Evolutionary conservation across 2,329 filamentous ascomycete genomes (phyloP).

Genomic region (Alternaria burnsii): DNA sequence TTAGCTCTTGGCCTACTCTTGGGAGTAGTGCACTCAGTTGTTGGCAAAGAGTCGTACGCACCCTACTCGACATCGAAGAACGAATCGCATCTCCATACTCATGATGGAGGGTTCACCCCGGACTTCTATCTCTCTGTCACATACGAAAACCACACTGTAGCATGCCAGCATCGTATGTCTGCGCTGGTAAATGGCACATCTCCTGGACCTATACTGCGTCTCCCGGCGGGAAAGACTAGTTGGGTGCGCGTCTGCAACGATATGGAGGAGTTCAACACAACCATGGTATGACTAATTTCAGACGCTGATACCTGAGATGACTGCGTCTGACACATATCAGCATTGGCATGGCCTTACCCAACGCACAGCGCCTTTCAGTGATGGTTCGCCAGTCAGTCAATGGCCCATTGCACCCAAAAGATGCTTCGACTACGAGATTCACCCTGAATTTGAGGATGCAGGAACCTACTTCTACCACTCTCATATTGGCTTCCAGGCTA

Average conservation of each 20-base stretch:
- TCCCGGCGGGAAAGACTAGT: conserved; percentile 57
- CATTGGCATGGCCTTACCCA: conserved; percentile 74
- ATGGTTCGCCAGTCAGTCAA: conserved; percentile 69
- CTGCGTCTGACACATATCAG: conserved; percentile 44
- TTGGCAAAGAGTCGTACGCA: neutral
- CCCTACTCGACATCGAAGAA: neutral
- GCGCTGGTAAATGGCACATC: conserved; percentile 63
- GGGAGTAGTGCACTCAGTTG: neutral
- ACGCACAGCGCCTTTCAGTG: conserved; percentile 68
- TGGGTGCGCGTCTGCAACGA: conserved; percentile 70
- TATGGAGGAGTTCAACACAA: conserved; percentile 62
- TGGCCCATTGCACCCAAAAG: conserved; percentile 70
- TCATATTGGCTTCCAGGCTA: conserved; percentile 69
- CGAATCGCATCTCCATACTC: neutral
- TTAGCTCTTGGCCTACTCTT: conserved; percentile 7
- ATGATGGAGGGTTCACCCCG: conserved; percentile 45
- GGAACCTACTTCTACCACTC: conserved; percentile 76
- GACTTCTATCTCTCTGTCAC: conserved; percentile 60
- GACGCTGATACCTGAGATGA: neutral
- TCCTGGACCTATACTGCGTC: conserved; percentile 60
- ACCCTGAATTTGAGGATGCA: conserved; percentile 60
- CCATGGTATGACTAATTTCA: conserved; percentile 56
- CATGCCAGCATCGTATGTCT: conserved; percentile 58
- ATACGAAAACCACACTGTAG: conserved; percentile 53
- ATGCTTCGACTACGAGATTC: conserved; percentile 74